phyloP scores from a whole-genome alignment of 1,284 basidiomycete species.

The Moesziomyces globuligerus region DNA sequence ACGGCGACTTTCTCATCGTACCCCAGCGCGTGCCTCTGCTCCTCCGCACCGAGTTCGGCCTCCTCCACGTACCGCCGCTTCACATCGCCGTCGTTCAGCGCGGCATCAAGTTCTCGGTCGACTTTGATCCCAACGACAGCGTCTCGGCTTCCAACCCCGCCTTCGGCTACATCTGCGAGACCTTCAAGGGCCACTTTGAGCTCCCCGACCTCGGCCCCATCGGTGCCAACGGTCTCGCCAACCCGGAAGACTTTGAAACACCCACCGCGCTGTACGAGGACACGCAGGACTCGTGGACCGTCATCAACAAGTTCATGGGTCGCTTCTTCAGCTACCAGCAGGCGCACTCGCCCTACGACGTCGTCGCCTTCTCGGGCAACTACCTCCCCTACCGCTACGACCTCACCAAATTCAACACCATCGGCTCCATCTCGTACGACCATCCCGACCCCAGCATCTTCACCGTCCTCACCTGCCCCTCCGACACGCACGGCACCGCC shows the following conservation, averaged over 20 bases:
- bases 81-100: slow-evolving; percentile 76
- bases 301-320: slow-evolving; percentile 72
- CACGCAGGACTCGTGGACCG: slow-evolving; percentile 70
- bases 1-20: slow-evolving; percentile 77
- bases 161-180: slow-evolving; percentile 66
- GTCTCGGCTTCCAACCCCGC: slow-evolving; percentile 68
- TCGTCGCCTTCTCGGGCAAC: slow-evolving; percentile 75
- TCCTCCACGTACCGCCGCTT: slow-evolving; percentile 75
- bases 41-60: slow-evolving; percentile 78
- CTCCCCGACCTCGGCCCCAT: slow-evolving; percentile 77
- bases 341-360: slow-evolving; percentile 78
- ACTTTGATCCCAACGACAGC: slow-evolving; percentile 1
- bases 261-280: slow-evolving; percentile 76
- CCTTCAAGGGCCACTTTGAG: slow-evolving; percentile 74
- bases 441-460: slow-evolving; percentile 66
- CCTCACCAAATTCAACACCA: slow-evolving; percentile 75
- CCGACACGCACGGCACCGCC: slow-evolving; percentile 74
- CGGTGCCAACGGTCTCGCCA: slow-evolving; percentile 70
- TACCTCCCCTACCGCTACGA: slow-evolving; percentile 80
- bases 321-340: slow-evolving; percentile 73
- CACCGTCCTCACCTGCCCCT: slow-evolving; percentile 54
- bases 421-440: slow-evolving; percentile 75
- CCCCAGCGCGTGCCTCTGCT: slow-evolving; percentile 76
- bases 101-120: slow-evolving; percentile 76
- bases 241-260: slow-evolving; percentile 74